Evolutionary conservation across 345 rosid genomes (phyloP), one percentile per base, ranked within the genome.

Genomic region (Arabis alpina): DNA sequence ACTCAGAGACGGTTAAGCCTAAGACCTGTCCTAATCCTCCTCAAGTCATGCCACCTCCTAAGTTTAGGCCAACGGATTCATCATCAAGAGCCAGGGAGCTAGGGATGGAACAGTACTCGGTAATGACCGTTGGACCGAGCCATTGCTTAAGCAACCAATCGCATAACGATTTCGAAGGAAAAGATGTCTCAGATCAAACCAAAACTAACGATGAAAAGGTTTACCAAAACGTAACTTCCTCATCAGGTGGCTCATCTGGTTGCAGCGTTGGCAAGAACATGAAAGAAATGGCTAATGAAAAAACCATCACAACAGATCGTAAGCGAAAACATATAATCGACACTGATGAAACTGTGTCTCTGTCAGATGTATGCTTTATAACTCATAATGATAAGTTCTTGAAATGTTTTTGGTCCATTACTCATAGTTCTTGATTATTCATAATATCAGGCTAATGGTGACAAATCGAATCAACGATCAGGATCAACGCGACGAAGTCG

Each of bases 221-320:
- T 44, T 80, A 77, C 58, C 80, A 77, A 1, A 80, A 86, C 49
- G 69, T 74, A 42, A 83, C 82, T 54, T 79, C 89, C 8, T 82
- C 88, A 48, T 85, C 95, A 2, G 92, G 84, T 66, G 96, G 85
- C 48, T 86, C 89, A 12, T 88, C 94, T n/a, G 94, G 84, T 45
- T 79, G 86, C 52, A 79, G 88, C 78, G 75, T 81, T 44, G 84
- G 77, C 12, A 81, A 81, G 55, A 80, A 71, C 32, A 41, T 69
- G 16, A 85, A 80, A 81, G 80, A 83, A 55, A 75, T 78, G 15
- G 54, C 81, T 57, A 79, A 68, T 54, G 76, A 39, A 15, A 76
- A 34, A 71, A 64, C 25, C 27, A 51, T 32, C 68, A 51, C 61
- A 19, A 54, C 74, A 45, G 71, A 76, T 37, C 82, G 66, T 66